Evolutionary conservation across 1,284 basidiomycete genomes (phyloP).

Genomic region (Naganishia sp.): DNA sequence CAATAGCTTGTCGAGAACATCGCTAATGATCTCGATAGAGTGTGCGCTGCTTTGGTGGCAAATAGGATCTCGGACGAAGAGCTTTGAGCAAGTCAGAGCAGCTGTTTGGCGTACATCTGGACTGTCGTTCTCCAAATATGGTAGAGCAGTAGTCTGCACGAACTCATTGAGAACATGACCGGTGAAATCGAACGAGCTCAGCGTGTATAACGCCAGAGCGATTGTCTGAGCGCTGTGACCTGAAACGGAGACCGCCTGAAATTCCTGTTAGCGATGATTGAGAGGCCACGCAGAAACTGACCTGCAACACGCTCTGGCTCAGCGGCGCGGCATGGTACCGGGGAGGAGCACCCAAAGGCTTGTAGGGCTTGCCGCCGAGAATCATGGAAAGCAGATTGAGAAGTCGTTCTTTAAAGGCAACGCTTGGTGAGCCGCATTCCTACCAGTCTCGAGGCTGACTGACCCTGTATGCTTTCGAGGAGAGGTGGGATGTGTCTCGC

Average conservation of each 20-base stretch:
- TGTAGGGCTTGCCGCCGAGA: conserved; percentile 79
- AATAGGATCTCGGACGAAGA: conserved; percentile 94
- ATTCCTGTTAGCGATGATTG: conserved; percentile 42
- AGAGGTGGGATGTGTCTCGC: conserved; percentile 87
- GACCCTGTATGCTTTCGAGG: conserved; percentile 88
- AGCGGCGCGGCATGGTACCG: conserved; percentile 45
- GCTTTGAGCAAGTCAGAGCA: conserved; percentile 85
- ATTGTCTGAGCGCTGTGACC: conserved; percentile 71
- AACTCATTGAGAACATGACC: conserved; percentile 96
- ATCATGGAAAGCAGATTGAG: conserved; percentile 79
- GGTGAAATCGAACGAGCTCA: conserved; percentile 93
- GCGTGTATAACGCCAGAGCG: conserved; percentile 80
- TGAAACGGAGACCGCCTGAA: conserved; percentile 39
- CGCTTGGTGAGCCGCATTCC: not conserved
- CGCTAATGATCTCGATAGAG: conserved; percentile 95
- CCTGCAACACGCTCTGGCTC: conserved; percentile 58
- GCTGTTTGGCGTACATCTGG: conserved; percentile 86
- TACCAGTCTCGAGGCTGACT: conserved; percentile 30
- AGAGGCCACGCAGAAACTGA: conserved; percentile 39
- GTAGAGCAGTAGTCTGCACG: conserved; percentile 86
- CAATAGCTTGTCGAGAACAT: conserved; percentile 93
- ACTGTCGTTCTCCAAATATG: conserved; percentile 91
- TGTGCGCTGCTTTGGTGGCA: conserved; percentile 95
- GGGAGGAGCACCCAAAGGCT: conserved; percentile 71
- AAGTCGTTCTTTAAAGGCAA: conserved; percentile 66